Conservation (phyloP, 768 basidiomycete genomes). For the Tricholoma furcatifolium region DNA sequence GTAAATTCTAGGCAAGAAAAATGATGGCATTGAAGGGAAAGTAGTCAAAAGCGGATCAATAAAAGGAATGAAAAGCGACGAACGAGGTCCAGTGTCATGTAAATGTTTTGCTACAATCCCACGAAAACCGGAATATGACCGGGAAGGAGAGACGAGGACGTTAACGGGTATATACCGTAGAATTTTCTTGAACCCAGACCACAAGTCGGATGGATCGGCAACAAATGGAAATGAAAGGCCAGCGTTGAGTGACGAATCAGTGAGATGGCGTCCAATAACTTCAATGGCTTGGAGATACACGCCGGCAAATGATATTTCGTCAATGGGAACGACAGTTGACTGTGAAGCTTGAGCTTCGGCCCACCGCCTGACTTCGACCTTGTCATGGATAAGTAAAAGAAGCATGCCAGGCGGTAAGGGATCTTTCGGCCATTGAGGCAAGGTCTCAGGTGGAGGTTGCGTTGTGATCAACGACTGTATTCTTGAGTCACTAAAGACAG, state of each 20-base stretch:
- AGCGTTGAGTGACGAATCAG: slow-evolving; percentile 9
- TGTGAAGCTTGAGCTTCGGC: slow-evolving; percentile 46
- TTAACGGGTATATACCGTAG: slow-evolving; percentile 57
- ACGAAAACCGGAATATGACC: slow-evolving; percentile 41
- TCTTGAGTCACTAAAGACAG: slow-evolving; percentile 49
- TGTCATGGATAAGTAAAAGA: slow-evolving; percentile 52
- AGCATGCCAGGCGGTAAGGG: slow-evolving; percentile 62
- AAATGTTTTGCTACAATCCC: slow-evolving; percentile 60
- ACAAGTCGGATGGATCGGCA: slow-evolving; percentile 44
- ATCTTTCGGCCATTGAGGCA: slow-evolving; percentile 55
- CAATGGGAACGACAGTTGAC: slow-evolving; percentile 41
- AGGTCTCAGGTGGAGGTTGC: slow-evolving; percentile 31
- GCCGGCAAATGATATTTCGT: slow-evolving; percentile 38
- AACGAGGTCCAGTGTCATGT: slow-evolving; percentile 59
- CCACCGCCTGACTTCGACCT: slow-evolving; percentile 55
- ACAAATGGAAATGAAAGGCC: slow-evolving; percentile 27
- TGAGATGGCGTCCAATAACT: slow-evolving; percentile 27
- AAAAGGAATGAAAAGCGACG: slow-evolving; percentile 28
- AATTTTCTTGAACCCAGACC: slow-evolving; percentile 44
- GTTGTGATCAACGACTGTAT: slow-evolving; percentile 42
- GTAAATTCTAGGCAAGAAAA: slow-evolving; percentile 50
- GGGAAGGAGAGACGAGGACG: slow-evolving; percentile 29
- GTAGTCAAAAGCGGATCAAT: slow-evolving; percentile 10
- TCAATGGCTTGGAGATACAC: slow-evolving; percentile 48
- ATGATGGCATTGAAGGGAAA: slow-evolving; percentile 11